Percentiles rank a stretch among this genome's conserved stretches.
Evolutionary conservation across 108 stramenopile species (phyloP).

Genomic region (Epithemia pelagica): DNA sequence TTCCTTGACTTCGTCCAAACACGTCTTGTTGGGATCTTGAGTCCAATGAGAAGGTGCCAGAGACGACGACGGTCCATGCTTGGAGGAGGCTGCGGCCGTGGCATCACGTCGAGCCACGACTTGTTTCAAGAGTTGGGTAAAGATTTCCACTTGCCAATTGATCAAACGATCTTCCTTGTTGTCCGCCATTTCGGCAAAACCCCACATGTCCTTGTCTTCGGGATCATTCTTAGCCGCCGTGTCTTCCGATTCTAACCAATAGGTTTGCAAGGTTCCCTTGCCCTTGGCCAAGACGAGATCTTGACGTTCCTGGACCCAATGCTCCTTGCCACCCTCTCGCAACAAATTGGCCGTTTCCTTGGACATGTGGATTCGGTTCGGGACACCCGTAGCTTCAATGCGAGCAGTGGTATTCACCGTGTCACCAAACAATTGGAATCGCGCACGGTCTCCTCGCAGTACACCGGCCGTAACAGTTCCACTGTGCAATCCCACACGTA

Average conservation of each 20-base stretch:
- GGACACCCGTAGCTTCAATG: constrained; percentile 34
- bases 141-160: constrained; percentile 31
- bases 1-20: constrained; percentile 15
- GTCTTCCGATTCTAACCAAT: constrained; percentile 18
- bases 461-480: constrained; percentile 44
- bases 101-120: constrained; percentile 21
- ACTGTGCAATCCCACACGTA: constrained; percentile 41
- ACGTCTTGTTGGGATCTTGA: not conserved
- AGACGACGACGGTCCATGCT: not conserved
- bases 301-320: constrained; percentile 30
- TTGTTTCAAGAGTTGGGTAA: constrained; percentile 17
- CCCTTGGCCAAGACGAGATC: constrained; percentile 33
- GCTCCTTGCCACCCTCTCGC: constrained; percentile 14
- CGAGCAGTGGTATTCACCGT: constrained; percentile 41
- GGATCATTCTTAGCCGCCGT: not conserved
- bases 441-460: constrained; percentile 21
- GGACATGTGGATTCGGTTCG: constrained; percentile 29
- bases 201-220: not conserved
- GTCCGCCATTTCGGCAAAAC: not conserved
- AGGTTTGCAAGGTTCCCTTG: constrained; percentile 42
- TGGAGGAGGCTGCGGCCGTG: not conserved
- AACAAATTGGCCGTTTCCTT: constrained; percentile 32
- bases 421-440: constrained; percentile 35
- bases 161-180: constrained; percentile 20
- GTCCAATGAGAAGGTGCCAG: not conserved